These are phyloP conservation scores for Nothophoma quercina DNA, from an alignment of 2,329 filamentous ascomycete species.

Conservation along the genomic window DNA sequence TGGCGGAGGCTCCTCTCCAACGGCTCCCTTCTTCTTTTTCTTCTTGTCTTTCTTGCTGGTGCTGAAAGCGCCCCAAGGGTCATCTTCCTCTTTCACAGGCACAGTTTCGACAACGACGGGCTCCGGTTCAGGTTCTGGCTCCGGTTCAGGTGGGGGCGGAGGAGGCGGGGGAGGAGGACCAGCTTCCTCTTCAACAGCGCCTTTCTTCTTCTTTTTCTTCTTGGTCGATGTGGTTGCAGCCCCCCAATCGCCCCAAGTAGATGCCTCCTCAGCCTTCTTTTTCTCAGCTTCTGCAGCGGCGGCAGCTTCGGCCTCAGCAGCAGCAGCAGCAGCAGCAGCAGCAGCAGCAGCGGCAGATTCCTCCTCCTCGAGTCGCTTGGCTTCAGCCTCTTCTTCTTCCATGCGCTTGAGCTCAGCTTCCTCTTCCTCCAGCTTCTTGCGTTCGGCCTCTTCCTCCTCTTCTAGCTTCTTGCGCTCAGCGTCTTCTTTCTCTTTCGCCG, in stretches of 20 bases:
- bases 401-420: conserved; percentile 23
- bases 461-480: conserved; percentile 28
- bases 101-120: conserved; percentile 40
- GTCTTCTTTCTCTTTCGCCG: conserved; percentile 30
- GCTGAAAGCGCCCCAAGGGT: conserved; percentile 30
- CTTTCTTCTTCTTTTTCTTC: conserved; percentile 49
- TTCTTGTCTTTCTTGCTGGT: conserved; percentile 16
- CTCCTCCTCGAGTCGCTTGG: conserved; percentile 31
- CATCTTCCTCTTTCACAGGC: conserved; percentile 41
- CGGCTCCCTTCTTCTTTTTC: conserved; percentile 39
- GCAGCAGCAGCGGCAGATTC: conserved; percentile 29
- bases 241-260: conserved; percentile 41
- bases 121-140: conserved; percentile 46
- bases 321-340: conserved; percentile 25
- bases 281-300: conserved; percentile 32
- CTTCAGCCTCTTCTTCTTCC: conserved; percentile 35
- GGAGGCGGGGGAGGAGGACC: conserved; percentile 29
- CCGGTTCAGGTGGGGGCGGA: conserved; percentile 41
- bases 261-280: conserved; percentile 47
- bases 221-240: conserved; percentile 33
- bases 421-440: conserved; percentile 30
- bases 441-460: conserved; percentile 32
- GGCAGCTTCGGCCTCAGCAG: conserved; percentile 21
- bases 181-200: conserved; percentile 25
- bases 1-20: conserved; percentile 33